Percentiles rank a stretch among this genome's conserved stretches.
Evolutionary conservation across 2,329 filamentous ascomycete species (phyloP).

Genomic region (Aphanoascus verrucosus): DNA sequence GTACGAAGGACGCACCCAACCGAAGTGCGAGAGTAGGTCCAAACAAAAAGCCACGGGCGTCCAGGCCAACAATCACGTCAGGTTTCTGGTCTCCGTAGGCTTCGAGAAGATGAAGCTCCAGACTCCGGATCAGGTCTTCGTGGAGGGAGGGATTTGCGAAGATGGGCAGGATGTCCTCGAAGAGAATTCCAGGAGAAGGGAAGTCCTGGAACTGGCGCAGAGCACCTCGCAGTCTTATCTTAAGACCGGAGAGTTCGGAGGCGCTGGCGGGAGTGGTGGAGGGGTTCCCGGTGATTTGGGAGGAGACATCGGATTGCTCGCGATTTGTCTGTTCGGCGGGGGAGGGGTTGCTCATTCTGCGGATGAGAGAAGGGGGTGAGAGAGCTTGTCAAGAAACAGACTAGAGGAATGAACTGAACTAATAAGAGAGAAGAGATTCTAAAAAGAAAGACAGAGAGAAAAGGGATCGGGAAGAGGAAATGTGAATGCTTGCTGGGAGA

Average conservation of each 20-base stretch:
- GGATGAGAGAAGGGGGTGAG: slow-evolving; percentile 19
- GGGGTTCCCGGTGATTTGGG: slow-evolving; percentile 34
- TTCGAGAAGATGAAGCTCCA: slow-evolving; percentile 69
- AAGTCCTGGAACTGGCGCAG: slow-evolving; percentile 87
- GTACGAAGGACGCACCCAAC: slow-evolving; percentile 76
- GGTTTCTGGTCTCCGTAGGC: slow-evolving; percentile 53
- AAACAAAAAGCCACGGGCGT: slow-evolving; percentile 91
- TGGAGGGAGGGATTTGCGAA: slow-evolving; percentile 71
- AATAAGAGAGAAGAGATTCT: slow-evolving; percentile 14
- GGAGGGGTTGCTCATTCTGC: slow-evolving; percentile 31
- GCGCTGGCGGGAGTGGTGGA: slow-evolving; percentile 38
- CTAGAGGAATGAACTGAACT: slow-evolving; percentile 11
- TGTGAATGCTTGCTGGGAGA: slow-evolving; percentile 7
- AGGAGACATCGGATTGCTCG: slow-evolving; percentile 27
- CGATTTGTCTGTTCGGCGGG: slow-evolving; percentile 20
- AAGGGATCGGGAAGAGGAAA: not conserved
- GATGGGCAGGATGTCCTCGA: slow-evolving; percentile 95
- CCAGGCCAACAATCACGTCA: slow-evolving; percentile 86
- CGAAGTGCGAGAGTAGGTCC: slow-evolving; percentile 77
- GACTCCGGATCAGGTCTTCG: slow-evolving; percentile 64
- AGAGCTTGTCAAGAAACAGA: slow-evolving; percentile 15
- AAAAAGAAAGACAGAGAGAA: slow-evolving; percentile 8
- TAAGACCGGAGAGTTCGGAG: slow-evolving; percentile 52
- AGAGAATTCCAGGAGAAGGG: slow-evolving; percentile 81
- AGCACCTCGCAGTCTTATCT: slow-evolving; percentile 56